Evolutionary conservation across 1,139 yeast genomes (phyloP).

Genomic region (Geotrichum aggregatum): DNA sequence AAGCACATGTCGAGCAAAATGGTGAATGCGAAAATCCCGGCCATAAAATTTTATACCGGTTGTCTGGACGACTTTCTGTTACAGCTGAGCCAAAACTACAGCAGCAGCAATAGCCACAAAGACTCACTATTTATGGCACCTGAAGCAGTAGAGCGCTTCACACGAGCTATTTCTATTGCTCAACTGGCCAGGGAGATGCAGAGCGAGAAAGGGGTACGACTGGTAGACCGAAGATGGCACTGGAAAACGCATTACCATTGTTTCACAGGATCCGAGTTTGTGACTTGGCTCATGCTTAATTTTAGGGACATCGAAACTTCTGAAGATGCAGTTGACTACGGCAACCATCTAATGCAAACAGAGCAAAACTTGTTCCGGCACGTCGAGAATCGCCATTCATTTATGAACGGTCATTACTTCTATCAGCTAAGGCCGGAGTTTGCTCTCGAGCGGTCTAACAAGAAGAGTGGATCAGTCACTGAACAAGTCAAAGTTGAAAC

Average conservation of each 20-base stretch:
- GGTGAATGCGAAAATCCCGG: slow-evolving; percentile 59
- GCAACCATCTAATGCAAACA: slow-evolving; percentile 61
- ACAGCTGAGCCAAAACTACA: slow-evolving; percentile 39
- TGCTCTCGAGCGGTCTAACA: slow-evolving; percentile 24
- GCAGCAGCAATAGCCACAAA: slow-evolving; percentile 27
- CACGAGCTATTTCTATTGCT: slow-evolving; percentile 41
- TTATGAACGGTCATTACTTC: slow-evolving; percentile 89
- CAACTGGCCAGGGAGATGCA: slow-evolving; percentile 67
- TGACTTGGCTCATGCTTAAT: slow-evolving; percentile 74
- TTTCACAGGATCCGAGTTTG: slow-evolving; percentile 81
- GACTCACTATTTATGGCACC: slow-evolving; percentile 37
- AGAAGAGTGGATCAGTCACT: slow-evolving; percentile 4
- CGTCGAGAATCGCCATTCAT: slow-evolving; percentile 76
- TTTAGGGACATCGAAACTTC: slow-evolving; percentile 74
- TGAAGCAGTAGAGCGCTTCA: slow-evolving; percentile 37
- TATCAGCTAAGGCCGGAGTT: slow-evolving; percentile 66
- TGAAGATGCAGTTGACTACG: slow-evolving; percentile 78
- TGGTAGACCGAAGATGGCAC: slow-evolving; percentile 89
- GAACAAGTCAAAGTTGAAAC: not conserved
- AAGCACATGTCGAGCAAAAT: slow-evolving; percentile 34
- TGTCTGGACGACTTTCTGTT: slow-evolving; percentile 64
- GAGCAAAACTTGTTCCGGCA: slow-evolving; percentile 65
- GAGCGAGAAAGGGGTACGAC: slow-evolving; percentile 51
- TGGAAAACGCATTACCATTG: slow-evolving; percentile 73
- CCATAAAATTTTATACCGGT: slow-evolving; percentile 83